Evolutionary conservation across 176 grass and related monocot genomes (phyloP), one percentile per base, ranked within the genome.

Genomic region (Metroxylon sagu): DNA sequence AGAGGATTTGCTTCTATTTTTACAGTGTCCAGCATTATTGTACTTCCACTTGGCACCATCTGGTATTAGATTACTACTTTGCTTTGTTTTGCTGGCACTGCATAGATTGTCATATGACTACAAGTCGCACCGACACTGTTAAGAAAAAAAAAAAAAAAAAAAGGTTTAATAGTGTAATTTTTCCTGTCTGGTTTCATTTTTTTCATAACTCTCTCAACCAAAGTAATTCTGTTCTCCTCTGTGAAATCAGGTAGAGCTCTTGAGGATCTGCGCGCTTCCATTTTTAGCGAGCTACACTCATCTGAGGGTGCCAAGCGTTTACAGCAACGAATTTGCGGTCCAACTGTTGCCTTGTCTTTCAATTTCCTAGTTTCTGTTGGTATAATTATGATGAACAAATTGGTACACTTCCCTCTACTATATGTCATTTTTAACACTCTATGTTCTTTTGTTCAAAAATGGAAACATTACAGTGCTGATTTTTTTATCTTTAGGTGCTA

Each of bases 341-440:
- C 60, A 16, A 49, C 60, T 0, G 60, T 62, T 16, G 60, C 60
- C 21, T 49, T 62, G 14, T 48, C 30, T 16, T 62, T 62, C 60
- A 62, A 62, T 62, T 62, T 62, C 30, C 19, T 49, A n/a, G 60
- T 62, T 29, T 62, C 60, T 18, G 60, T 62, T 48, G 60, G 60
- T 48, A 62, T 62, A 18, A 62, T 62, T 30, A 62, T 62, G 60
- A 39, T 62, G 30, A 62, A 62, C 60, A 62, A 62, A 48, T 62
- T 62, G 60, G 60, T 62, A 16, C 19, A 30, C n/a, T 19, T 49
- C 15, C 60, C 18, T 18, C 30, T 62, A n/a, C n/a, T 15, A 6
- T 18, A 5, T 39, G 31, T 8, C 31, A 39, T 6, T 39, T 39
- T 39, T 10, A 10, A 10, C 2, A 0, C 8, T 39, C 1, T 6